phyloP scores from a whole-genome alignment of 805 yeast species.

The Hanseniaspora meyeri region DNA sequence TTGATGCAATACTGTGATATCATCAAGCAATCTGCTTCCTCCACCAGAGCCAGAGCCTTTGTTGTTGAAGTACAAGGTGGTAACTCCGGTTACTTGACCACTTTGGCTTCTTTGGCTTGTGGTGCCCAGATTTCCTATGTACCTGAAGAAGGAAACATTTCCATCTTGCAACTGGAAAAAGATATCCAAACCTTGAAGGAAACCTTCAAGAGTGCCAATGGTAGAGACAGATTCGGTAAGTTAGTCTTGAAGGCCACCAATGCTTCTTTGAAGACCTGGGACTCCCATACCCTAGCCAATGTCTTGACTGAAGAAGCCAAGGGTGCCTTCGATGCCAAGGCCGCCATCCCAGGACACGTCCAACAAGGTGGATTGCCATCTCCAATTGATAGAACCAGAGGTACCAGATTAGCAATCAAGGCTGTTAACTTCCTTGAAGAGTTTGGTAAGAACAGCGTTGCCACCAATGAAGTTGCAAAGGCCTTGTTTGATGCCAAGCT shows the following conservation, averaged over 20 bases:
- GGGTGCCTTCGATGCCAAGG: slow-evolving; percentile 74
- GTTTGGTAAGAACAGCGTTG: slow-evolving; percentile 17
- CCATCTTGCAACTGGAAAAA: slow-evolving; percentile 46
- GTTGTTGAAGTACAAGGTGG: slow-evolving; percentile 99
- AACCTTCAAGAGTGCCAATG: slow-evolving; percentile 48
- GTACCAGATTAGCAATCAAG: slow-evolving; percentile 67
- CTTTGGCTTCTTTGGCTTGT: slow-evolving; percentile 67
- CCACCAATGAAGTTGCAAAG: slow-evolving; percentile 21
- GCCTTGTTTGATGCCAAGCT: slow-evolving; percentile 24
- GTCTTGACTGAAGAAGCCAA: slow-evolving; percentile 69
- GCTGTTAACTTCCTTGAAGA: slow-evolving; percentile 57
- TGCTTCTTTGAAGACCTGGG: slow-evolving; percentile 61
- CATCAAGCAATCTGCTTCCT: slow-evolving; percentile 86
- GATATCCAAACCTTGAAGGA: slow-evolving; percentile 53
- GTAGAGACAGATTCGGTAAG: slow-evolving; percentile 57
- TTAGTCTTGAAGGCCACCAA: slow-evolving; percentile 54
- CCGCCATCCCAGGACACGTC: slow-evolving; percentile 95
- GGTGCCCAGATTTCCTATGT: slow-evolving; percentile 78
- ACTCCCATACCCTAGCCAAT: slow-evolving; percentile 69
- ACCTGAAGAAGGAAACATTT: slow-evolving; percentile 53
- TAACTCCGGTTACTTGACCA: slow-evolving; percentile 84
- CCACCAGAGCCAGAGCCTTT: slow-evolving; percentile 85
- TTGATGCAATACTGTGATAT: slow-evolving; percentile 89
- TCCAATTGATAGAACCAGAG: slow-evolving; percentile 82
- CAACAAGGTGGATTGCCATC: slow-evolving; percentile 96